These are phyloP conservation scores for Zygosaccharomyces bailii DNA, from an alignment of 805 yeast species.

Conservation along the genomic window DNA sequence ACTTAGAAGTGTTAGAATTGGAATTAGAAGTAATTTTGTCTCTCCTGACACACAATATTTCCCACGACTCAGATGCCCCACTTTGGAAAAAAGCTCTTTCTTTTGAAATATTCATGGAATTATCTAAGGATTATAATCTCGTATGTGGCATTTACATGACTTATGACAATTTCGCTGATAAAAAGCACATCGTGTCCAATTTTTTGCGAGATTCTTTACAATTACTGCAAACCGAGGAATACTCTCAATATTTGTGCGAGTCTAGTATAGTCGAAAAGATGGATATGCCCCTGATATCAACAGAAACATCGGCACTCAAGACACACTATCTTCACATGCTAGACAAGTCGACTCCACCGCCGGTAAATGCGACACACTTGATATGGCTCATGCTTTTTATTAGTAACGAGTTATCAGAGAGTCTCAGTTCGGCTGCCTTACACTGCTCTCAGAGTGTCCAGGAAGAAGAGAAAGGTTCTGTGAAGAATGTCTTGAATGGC, in stretches of 20 bases:
- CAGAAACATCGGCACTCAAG: conserved; percentile 44
- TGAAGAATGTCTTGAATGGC: conserved; percentile 30
- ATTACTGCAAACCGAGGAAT: conserved; percentile 34
- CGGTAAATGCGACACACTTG: conserved; percentile 58
- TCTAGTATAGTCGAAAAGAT: conserved; percentile 34
- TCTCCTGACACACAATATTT: conserved; percentile 66
- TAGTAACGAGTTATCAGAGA: conserved; percentile 59
- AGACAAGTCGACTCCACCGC: conserved; percentile 79
- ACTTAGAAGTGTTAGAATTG: conserved; percentile 57
- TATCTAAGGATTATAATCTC: conserved; percentile 54
- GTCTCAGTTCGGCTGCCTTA: conserved; percentile 39
- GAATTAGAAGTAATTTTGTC: conserved; percentile 83
- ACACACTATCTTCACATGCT: conserved; percentile 66
- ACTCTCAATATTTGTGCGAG: conserved; percentile 35
- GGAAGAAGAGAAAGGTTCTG: conserved; percentile 12
- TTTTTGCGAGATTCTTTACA: conserved; percentile 44
- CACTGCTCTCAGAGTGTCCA: conserved; percentile 41
- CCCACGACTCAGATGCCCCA: conserved; percentile 51
- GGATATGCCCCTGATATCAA: conserved; percentile 39
- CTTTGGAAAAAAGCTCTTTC: conserved; percentile 73
- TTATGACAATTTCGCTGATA: conserved; percentile 57
- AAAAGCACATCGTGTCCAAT: conserved; percentile 59
- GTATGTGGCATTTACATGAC: conserved; percentile 52
- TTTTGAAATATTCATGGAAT: conserved; percentile 63
- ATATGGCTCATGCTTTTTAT: conserved; percentile 55